Conservation (phyloP, 371 early-diverging fungal genomes). For the Actinomortierella ambigua region DNA sequence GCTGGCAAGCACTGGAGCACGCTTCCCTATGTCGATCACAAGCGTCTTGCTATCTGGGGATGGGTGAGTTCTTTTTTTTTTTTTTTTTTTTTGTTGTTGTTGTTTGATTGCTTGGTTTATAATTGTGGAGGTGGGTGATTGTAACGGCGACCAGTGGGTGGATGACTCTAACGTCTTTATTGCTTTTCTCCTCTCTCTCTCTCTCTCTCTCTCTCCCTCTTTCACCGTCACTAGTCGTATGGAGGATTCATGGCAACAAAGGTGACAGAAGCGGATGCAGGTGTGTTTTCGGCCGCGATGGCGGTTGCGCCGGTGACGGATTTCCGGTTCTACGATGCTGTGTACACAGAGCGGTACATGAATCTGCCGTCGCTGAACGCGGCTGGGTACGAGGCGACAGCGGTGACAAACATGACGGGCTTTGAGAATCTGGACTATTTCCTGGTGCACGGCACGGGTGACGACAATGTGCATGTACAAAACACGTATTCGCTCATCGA, state of each 20-base stretch:
- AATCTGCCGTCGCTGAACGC: constrained; percentile 79
- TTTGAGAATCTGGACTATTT: constrained; percentile 82
- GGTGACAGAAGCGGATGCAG: constrained; percentile 82
- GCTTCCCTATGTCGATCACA: constrained; percentile 76
- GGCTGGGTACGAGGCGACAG: constrained; percentile 79
- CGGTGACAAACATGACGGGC: constrained; percentile 82
- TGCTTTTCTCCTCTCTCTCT: not conserved
- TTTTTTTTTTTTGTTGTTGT: not conserved
- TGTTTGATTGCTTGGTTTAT: no score
- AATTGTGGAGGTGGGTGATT: no score
- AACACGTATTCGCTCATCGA: constrained; percentile 83
- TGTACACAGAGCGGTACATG: constrained; percentile 98
- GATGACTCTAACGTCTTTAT: no score
- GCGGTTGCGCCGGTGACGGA: constrained; percentile 97
- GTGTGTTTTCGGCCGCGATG: constrained; percentile 84
- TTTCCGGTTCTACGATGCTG: constrained; percentile 78
- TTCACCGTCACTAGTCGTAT: constrained; percentile 66
- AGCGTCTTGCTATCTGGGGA: constrained; percentile 94
- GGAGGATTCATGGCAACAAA: constrained; percentile 93
- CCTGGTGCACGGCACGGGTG: constrained; percentile 92
- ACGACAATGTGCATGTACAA: constrained; percentile 90
- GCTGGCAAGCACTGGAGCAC: constrained; percentile 77
- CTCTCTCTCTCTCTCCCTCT: not conserved
- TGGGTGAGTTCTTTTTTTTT: constrained; percentile 59
- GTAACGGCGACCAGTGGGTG: no score